Evolutionary conservation across 257 asterid genomes (phyloP).

Genomic region (Jaltomata sinuosa): DNA sequence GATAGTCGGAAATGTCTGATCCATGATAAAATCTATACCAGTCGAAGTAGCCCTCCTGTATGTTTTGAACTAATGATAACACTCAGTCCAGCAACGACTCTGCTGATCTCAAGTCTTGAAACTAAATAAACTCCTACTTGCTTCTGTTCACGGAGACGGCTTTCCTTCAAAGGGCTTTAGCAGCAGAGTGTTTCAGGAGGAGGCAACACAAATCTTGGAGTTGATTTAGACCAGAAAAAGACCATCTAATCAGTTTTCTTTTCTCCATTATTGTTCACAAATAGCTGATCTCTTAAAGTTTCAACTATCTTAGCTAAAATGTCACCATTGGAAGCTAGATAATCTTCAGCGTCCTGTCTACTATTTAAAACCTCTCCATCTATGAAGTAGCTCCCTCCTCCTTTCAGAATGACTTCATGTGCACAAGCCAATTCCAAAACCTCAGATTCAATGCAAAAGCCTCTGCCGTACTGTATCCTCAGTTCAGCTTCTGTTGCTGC

Average conservation of each 20-base stretch:
- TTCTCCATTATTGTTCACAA: slow-evolving; percentile 11
- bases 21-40: background rate
- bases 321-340: slow-evolving; percentile 44
- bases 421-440: slow-evolving; percentile 85
- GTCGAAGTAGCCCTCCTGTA: background rate
- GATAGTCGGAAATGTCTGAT: background rate
- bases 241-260: background rate
- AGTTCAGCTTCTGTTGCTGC: slow-evolving; percentile 65
- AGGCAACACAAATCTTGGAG: background rate
- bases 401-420: slow-evolving; percentile 58
- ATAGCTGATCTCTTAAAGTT: slow-evolving; percentile 56
- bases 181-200: background rate
- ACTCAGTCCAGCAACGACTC: too few relatives aligned
- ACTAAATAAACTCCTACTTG: background rate
- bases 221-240: background rate
- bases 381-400: slow-evolving; percentile 44
- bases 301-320: slow-evolving; percentile 41
- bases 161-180: background rate
- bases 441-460: slow-evolving; percentile 53
- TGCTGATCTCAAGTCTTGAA: too few relatives aligned
- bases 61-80: background rate
- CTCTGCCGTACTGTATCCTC: slow-evolving; percentile 59
- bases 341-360: slow-evolving; percentile 50
- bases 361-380: slow-evolving; percentile 44
- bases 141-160: background rate